Conservation (phyloP, 2,329 filamentous ascomycete genomes). For the Ustulina deusta region DNA sequence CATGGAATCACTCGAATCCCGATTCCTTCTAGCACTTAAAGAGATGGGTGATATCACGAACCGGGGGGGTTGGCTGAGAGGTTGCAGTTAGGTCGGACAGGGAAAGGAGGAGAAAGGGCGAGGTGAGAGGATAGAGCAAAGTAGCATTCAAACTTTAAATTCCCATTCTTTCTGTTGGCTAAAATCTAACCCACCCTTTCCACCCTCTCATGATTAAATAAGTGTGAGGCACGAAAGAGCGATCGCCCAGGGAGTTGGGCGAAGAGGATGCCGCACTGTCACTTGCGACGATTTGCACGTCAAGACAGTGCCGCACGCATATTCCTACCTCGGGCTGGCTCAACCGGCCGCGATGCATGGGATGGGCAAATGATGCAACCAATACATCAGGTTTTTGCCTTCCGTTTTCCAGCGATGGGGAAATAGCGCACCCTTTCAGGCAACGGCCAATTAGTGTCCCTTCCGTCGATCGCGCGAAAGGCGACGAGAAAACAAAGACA, state of each 20-base stretch:
- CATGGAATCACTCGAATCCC: conserved; percentile 54
- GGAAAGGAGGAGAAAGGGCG: background rate
- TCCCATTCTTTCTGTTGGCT: conserved; percentile 8
- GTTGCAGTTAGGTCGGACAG: conserved; percentile 2
- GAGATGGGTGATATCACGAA: conserved; percentile 4
- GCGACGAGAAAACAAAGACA: conserved; percentile 19
- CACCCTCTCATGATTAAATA: background rate
- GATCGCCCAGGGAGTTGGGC: background rate
- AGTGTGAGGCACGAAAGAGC: conserved; percentile 25
- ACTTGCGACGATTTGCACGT: conserved; percentile 30
- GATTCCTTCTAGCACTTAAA: conserved; percentile 28
- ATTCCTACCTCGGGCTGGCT: conserved; percentile 38
- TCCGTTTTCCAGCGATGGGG: conserved; percentile 2
- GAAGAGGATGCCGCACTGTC: conserved; percentile 50
- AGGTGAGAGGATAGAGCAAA: background rate
- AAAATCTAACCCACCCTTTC: conserved; percentile 1
- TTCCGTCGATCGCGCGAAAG: conserved; percentile 7
- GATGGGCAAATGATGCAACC: conserved; percentile 13
- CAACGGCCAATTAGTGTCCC: conserved; percentile 14
- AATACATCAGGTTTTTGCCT: conserved; percentile 16
- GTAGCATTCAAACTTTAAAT: conserved; percentile 16
- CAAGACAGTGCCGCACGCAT: conserved; percentile 42
- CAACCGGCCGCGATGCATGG: conserved; percentile 34
- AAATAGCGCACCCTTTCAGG: conserved; percentile 38
- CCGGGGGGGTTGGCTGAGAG: too few relatives aligned